Conservation (phyloP, 2,329 filamentous ascomycete genomes). For the Aulographum hederae region DNA sequence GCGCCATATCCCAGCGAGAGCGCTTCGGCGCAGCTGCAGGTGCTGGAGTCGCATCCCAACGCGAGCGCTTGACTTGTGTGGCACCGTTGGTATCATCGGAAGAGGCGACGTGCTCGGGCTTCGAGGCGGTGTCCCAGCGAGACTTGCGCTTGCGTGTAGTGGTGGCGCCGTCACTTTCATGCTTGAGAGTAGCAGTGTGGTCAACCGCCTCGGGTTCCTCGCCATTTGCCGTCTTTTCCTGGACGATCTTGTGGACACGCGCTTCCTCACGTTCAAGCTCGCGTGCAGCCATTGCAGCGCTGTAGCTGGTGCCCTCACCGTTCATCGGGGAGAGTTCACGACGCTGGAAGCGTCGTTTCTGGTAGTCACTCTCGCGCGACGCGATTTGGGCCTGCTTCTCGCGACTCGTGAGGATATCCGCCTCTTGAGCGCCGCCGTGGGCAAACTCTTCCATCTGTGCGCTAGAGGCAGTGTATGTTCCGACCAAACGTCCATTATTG, state of each 20-base stretch:
- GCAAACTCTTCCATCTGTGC: constrained; percentile 92
- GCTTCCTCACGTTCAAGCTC: constrained; percentile 91
- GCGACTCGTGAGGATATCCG: constrained; percentile 67
- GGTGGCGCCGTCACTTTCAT: constrained; percentile 45
- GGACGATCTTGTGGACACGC: constrained; percentile 61
- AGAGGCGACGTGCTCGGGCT: constrained; percentile 24
- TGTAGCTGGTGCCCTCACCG: constrained; percentile 63
- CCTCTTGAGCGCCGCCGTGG: constrained; percentile 75
- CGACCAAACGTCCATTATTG: constrained; percentile 53
- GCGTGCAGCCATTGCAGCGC: constrained; percentile 75
- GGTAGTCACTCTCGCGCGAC: constrained; percentile 92
- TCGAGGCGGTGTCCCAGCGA: constrained; percentile 75
- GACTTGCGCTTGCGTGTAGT: constrained; percentile 63
- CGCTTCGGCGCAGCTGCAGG: constrained; percentile 45
- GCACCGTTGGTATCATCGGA: constrained; percentile 22
- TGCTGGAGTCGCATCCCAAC: constrained; percentile 68
- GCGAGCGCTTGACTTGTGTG: constrained; percentile 53
- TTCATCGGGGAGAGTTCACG: constrained; percentile 62
- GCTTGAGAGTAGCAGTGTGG: constrained; percentile 55
- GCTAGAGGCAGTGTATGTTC: constrained; percentile 87
- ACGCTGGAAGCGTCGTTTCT: constrained; percentile 85
- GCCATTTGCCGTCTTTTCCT: constrained; percentile 48
- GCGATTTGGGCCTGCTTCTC: constrained; percentile 84
- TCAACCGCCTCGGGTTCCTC: constrained; percentile 35
- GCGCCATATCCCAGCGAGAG: constrained; percentile 85